Evolutionary conservation across 139 green algal species (phyloP).

Genomic region (Edaphochlamys debaryana): DNA sequence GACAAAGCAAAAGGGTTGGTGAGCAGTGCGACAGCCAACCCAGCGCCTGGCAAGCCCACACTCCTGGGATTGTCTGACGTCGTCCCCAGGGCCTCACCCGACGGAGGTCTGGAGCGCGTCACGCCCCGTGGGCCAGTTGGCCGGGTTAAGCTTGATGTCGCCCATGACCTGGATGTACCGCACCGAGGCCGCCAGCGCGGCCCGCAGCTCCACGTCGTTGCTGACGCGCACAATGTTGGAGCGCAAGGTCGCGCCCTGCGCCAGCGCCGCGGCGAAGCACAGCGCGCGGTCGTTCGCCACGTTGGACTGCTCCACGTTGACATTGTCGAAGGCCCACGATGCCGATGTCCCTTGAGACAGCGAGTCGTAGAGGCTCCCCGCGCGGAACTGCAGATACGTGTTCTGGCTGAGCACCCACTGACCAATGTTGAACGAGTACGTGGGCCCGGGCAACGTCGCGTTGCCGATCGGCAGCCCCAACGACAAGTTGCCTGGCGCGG

Average conservation of each 20-base stretch:
- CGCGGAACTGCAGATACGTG: background rate
- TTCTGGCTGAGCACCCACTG: background rate
- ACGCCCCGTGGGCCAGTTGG: slow-evolving; percentile 6
- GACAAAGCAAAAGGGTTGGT: too few relatives aligned
- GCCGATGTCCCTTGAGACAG: background rate
- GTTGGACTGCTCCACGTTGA: slow-evolving; percentile 4
- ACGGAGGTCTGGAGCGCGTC: background rate
- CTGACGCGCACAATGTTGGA: background rate
- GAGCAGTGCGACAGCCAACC: too few relatives aligned
- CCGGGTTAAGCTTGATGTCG: slow-evolving; percentile 13
- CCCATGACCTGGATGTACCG: slow-evolving; percentile 22
- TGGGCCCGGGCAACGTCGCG: too few relatives aligned
- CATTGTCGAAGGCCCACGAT: background rate
- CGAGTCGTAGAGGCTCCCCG: background rate
- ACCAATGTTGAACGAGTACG: background rate
- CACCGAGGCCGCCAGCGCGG: background rate
- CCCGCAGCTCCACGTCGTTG: slow-evolving; percentile 12
- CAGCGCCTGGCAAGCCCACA: too few relatives aligned
- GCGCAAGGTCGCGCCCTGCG: background rate
- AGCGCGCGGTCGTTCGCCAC: background rate
- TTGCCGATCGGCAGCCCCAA: too few relatives aligned
- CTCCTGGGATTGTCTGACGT: too few relatives aligned
- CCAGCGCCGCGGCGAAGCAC: slow-evolving; percentile 15
- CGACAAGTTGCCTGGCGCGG: too few relatives aligned
- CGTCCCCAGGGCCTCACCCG: background rate